A percentile compares a stretch with the other conserved stretches of the same genome.
Conservation (phyloP, 352 stramenopile genomes). For the Phytophthora gonapodyides region DNA sequence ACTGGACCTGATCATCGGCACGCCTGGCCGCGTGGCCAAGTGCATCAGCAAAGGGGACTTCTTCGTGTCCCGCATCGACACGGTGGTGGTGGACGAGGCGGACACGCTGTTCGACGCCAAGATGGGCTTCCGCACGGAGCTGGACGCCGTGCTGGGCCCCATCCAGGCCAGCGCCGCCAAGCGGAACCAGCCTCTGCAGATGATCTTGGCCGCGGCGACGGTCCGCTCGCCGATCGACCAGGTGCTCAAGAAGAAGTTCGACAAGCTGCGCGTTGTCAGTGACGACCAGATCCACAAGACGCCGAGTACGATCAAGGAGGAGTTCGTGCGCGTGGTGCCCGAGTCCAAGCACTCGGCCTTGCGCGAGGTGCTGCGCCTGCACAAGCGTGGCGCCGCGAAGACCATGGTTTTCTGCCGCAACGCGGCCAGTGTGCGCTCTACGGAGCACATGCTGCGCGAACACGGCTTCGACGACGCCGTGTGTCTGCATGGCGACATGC, state of each 20-base stretch:
- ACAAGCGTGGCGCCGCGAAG: slow-evolving; percentile 48
- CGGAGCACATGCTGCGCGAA: slow-evolving; percentile 85
- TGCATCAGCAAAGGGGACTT: slow-evolving; percentile 74
- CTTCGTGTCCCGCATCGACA: slow-evolving; percentile 75
- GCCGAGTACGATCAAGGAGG: slow-evolving; percentile 56
- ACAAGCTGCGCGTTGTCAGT: slow-evolving; percentile 59
- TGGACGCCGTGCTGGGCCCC: slow-evolving; percentile 69
- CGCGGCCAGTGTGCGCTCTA: slow-evolving; percentile 70
- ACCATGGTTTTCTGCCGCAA: slow-evolving; percentile 83
- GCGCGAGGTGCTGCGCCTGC: slow-evolving; percentile 55
- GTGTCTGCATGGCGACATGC: slow-evolving; percentile 84
- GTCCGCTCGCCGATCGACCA: slow-evolving; percentile 70
- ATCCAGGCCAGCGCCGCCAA: slow-evolving; percentile 73
- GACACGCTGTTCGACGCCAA: slow-evolving; percentile 84
- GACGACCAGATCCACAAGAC: slow-evolving; percentile 77
- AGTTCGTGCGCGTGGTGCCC: slow-evolving; percentile 66
- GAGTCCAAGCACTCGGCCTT: slow-evolving; percentile 76
- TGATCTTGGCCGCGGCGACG: slow-evolving; percentile 75
- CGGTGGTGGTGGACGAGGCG: slow-evolving; percentile 77
- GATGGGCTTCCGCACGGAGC: slow-evolving; percentile 77
- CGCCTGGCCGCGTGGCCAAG: slow-evolving; percentile 72
- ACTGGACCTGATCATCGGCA: slow-evolving; percentile 79
- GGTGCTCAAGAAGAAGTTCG: slow-evolving; percentile 76
- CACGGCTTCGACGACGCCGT: slow-evolving; percentile 58
- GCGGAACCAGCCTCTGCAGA: slow-evolving; percentile 57